Percentiles rank a stretch among this genome's conserved stretches.
phyloP scores from a whole-genome alignment of 2,329 filamentous ascomycete species.

The Lojkania enalia region DNA sequence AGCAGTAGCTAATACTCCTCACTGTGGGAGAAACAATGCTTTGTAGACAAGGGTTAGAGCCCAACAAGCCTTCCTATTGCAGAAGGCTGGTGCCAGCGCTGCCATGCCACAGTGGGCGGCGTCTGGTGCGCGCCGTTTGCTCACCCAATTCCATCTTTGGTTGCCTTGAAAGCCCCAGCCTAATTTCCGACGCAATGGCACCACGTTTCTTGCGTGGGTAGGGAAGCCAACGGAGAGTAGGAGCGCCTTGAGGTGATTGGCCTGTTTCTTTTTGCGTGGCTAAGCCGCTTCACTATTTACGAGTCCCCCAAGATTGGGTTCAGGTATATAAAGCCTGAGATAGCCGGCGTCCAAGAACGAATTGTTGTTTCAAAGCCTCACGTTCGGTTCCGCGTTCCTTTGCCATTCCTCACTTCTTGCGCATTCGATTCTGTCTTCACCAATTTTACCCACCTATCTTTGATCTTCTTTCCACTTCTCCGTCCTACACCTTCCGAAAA shows the following conservation, averaged over 20 bases:
- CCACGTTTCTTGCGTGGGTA: slow-evolving; percentile 2
- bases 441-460: neutral
- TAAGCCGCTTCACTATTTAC: slow-evolving; percentile 13
- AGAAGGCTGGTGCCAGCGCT: slow-evolving; percentile 4
- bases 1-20: neutral
- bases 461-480: neutral
- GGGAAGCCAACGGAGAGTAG: neutral
- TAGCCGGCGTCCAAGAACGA: slow-evolving; percentile 9
- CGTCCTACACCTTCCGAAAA: neutral
- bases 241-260: neutral
- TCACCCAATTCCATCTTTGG: slow-evolving; percentile 4
- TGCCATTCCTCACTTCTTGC: slow-evolving; percentile 5
- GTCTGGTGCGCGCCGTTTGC: neutral
- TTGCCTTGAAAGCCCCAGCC: neutral
- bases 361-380: slow-evolving; percentile 22
- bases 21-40: neutral
- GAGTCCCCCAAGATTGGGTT: slow-evolving; percentile 3
- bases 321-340: slow-evolving; percentile 20
- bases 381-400: slow-evolving; percentile 9
- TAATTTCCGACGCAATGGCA: slow-evolving; percentile 9
- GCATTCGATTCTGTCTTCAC: slow-evolving; percentile 4
- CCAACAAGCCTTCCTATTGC: neutral
- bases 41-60: neutral
- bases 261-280: slow-evolving; percentile 14
- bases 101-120: slow-evolving; percentile 6